Base-by-base conservation (phyloP, 2,329 filamentous ascomycete genomes). In the Pyrenochaeta sp. region DNA sequence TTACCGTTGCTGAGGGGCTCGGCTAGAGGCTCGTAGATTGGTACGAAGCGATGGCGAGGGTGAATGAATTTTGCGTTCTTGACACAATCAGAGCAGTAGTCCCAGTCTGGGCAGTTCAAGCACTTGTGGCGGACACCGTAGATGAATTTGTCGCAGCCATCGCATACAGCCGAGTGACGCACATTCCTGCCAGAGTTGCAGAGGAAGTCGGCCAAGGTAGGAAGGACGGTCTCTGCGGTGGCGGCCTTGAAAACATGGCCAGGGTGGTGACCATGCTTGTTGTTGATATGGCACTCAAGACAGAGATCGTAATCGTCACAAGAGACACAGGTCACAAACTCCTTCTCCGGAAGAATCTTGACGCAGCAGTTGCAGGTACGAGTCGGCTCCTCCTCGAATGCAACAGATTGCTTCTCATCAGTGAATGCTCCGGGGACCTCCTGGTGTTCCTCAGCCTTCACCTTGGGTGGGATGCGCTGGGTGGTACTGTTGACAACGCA, bases 261-360 rank as follows among this genome's bases (percentile, higher is more conserved):
- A 54, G 95, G 95, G 74, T 98, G 91, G 72, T 99, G 95, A 36
- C 95, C 94, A 75, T 98, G 94, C 66, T 87, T 86, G 74, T 91
- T 87, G 62, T 83, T 85, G 50, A 86, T 78, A 68, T 96, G 92
- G 82, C 95, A 99, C 40, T 81, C 76, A 70, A 93, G 85, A 85
- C 95, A 99, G 37, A 99, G 86, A 73, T 99, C 95, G 75, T 90
- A 98, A 79, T 99, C 95, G 15, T 91, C 90, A 77, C 95, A 99
- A 22, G 84, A 80, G 7, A 82, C 85, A 84, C 95, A 99, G 72
- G 93, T 93, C 51, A 98, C 86, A 72, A 98, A 96, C 62, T 92
- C 85, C 27, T 84, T 81, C 75, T 96, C 93, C 7, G 88, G 85
- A 53, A 93, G 84, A 74, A 92, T 90, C 74, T 83, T 80, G 66